These are phyloP conservation scores for Reutealis trisperma DNA, from an alignment of 345 rosid species.

Conservation along the genomic window DNA sequence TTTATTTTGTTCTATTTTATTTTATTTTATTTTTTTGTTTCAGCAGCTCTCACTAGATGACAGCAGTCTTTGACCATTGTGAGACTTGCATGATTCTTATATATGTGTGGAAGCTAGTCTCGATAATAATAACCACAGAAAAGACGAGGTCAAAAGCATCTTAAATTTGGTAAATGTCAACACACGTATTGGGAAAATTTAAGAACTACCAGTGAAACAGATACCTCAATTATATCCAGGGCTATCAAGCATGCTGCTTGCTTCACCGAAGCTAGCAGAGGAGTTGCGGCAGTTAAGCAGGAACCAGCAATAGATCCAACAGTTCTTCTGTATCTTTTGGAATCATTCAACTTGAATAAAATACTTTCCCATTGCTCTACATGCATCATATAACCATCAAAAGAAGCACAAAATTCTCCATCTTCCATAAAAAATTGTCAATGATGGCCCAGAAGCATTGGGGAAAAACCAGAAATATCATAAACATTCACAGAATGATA, in stretches of 20 bases:
- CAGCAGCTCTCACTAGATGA: neutral
- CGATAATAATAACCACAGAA: neutral
- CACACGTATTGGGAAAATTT: neutral
- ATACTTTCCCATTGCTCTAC: slow-evolving; percentile 66
- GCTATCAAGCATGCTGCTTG: slow-evolving; percentile 74
- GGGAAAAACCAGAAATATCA: neutral
- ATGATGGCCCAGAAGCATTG: neutral
- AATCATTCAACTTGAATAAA: slow-evolving; percentile 61
- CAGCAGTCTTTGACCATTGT: neutral
- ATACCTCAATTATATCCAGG: slow-evolving; percentile 82
- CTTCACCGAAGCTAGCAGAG: slow-evolving; percentile 72
- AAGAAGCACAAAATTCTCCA: slow-evolving; percentile 5
- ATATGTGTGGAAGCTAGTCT: neutral
- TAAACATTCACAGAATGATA: neutral
- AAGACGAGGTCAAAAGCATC: neutral
- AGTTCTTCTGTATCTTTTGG: slow-evolving; percentile 70
- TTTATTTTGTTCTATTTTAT: too few relatives aligned
- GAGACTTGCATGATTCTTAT: neutral
- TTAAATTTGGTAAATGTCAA: neutral
- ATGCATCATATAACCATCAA: slow-evolving; percentile 12
- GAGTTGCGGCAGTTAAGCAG: slow-evolving; percentile 70
- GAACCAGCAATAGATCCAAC: slow-evolving; percentile 83
- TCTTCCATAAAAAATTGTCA: slow-evolving; percentile 5
- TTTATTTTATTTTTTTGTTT: too few relatives aligned
- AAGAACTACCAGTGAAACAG: neutral